These are phyloP conservation scores for Leptographium galeiforme DNA, from an alignment of 2,329 filamentous ascomycete genomes.

Conservation along the genomic window DNA sequence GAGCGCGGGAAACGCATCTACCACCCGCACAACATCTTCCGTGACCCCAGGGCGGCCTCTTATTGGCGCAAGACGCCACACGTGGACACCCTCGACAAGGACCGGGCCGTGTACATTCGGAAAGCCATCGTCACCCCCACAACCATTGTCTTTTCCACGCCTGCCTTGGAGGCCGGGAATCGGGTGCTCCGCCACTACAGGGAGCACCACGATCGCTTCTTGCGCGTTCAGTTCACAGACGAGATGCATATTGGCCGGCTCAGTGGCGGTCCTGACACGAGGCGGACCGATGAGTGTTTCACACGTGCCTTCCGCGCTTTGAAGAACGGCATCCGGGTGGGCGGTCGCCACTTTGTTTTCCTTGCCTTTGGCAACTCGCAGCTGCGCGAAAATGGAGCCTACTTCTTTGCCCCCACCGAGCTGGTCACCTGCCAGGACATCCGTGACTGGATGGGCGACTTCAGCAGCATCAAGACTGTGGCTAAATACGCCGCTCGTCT, in stretches of 20 bases:
- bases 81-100: constrained; percentile 4
- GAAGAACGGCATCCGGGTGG: constrained; percentile 67
- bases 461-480: constrained; percentile 66
- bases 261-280: constrained; percentile 35
- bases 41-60: constrained; percentile 32
- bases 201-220: constrained; percentile 59
- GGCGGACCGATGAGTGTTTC: constrained; percentile 56
- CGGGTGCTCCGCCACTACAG: constrained; percentile 66
- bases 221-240: constrained; percentile 81
- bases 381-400: constrained; percentile 80
- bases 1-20: constrained; percentile 49
- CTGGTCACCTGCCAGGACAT: constrained; percentile 62
- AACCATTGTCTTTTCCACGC: constrained; percentile 63
- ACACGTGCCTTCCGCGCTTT: constrained; percentile 59
- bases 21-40: constrained; percentile 62
- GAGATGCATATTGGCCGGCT: constrained; percentile 55
- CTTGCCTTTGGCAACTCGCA: constrained; percentile 93
- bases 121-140: constrained; percentile 76
- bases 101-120: constrained; percentile 37
- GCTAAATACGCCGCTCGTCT: constrained; percentile 82
- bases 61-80: constrained; percentile 19
- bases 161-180: constrained; percentile 76
- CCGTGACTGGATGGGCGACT: constrained; percentile 74
- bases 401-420: constrained; percentile 70
- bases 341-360: constrained; percentile 72